These are phyloP conservation scores for Chernovozyma aurita DNA, from an alignment of 1,139 yeast species.

Conservation along the genomic window DNA sequence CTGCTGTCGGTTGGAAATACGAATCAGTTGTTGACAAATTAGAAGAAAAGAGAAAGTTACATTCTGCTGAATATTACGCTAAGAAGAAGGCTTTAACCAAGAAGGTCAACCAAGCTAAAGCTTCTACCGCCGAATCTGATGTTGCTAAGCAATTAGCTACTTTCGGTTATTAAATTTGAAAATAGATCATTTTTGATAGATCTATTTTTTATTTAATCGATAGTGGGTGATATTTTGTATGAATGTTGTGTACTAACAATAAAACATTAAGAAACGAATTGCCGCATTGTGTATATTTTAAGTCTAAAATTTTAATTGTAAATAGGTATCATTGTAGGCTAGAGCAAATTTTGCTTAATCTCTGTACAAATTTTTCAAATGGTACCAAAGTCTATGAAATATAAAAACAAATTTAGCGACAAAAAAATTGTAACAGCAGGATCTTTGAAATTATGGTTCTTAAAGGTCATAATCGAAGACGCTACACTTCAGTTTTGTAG, in stretches of 20 bases:
- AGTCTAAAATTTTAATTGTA: neutral
- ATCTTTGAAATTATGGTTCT: too few relatives aligned
- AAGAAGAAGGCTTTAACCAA: slow-evolving; percentile 95
- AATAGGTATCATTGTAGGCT: too few relatives aligned
- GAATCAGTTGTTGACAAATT: slow-evolving; percentile 95
- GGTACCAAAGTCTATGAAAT: too few relatives aligned
- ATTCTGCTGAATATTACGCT: slow-evolving; percentile 98
- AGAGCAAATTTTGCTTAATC: too few relatives aligned
- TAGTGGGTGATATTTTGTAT: slow-evolving; percentile 8
- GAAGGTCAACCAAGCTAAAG: slow-evolving; percentile 84
- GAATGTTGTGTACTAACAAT: slow-evolving; percentile 3
- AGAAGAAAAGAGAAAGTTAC: slow-evolving; percentile 99
- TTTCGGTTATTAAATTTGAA: slow-evolving; percentile 62
- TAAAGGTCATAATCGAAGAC: too few relatives aligned
- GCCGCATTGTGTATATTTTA: slow-evolving; percentile 1
- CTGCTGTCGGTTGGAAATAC: slow-evolving; percentile 99
- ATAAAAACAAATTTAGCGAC: too few relatives aligned
- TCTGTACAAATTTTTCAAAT: too few relatives aligned
- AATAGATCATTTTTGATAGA: slow-evolving; percentile 5
- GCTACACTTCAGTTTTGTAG: too few relatives aligned
- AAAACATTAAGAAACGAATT: slow-evolving; percentile 4
- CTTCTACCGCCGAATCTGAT: slow-evolving; percentile 72
- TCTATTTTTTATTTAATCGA: slow-evolving; percentile 6
- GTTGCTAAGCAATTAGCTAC: slow-evolving; percentile 73
- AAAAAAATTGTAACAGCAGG: too few relatives aligned